A percentile compares a stretch with the other conserved stretches of the same genome.
These are phyloP conservation scores for Penicillium dipodomyicola DNA, from an alignment of 495 filamentous ascomycete species.

Conservation along the genomic window DNA sequence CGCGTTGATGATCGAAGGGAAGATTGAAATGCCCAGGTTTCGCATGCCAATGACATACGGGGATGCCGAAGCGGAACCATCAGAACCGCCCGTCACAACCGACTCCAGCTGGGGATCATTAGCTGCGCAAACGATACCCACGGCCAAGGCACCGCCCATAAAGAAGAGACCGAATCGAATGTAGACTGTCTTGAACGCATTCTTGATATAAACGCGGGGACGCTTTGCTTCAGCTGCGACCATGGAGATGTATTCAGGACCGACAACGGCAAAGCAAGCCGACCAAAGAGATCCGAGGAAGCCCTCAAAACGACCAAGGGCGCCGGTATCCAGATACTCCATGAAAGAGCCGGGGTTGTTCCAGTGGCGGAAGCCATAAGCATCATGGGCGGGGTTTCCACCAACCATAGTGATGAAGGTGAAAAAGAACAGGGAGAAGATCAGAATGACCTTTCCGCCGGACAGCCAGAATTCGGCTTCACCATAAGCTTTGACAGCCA, in stretches of 20 bases:
- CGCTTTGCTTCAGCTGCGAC: conserved; percentile 75
- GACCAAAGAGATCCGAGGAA: conserved; percentile 67
- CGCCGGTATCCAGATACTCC: conserved; percentile 58
- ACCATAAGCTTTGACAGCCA: conserved; percentile 64
- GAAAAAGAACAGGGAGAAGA: conserved; percentile 53
- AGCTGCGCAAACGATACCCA: conserved; percentile 64
- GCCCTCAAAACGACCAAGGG: conserved; percentile 67
- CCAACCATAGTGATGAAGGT: conserved; percentile 63
- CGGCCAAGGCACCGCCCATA: conserved; percentile 65
- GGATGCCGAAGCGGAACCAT: conserved; percentile 54
- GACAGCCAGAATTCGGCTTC: conserved; percentile 70
- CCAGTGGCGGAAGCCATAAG: conserved; percentile 70
- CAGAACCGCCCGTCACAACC: conserved; percentile 35
- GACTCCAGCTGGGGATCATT: conserved; percentile 48
- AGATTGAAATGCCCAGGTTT: conserved; percentile 55
- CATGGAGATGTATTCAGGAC: conserved; percentile 80
- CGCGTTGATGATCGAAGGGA: conserved; percentile 32
- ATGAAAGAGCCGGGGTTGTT: conserved; percentile 30
- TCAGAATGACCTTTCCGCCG: conserved; percentile 65
- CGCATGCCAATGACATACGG: conserved; percentile 86
- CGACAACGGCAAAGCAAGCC: conserved; percentile 38
- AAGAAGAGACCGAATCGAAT: conserved; percentile 73
- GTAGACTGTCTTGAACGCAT: conserved; percentile 75
- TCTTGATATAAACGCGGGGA: conserved; percentile 52
- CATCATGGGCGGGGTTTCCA: conserved; percentile 66